Base-by-base conservation (phyloP, 371 early-diverging fungal genomes). In the Rhizopus arrhizus region DNA sequence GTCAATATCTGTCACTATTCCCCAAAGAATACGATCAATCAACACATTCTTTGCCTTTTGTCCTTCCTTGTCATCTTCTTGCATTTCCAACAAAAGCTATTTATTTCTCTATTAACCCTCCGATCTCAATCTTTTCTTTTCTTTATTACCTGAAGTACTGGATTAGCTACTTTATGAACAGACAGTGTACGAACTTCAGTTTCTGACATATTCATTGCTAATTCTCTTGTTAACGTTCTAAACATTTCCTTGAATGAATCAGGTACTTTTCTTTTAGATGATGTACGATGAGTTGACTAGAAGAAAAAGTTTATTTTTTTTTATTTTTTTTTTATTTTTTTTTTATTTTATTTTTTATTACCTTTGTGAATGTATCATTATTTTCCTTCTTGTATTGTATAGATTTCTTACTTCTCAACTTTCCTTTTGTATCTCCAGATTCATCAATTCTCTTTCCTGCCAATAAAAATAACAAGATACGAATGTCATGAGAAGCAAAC, bases 401-500 rank as follows among this genome's bases (percentile, higher is more conserved):
- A 0, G 86, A 86, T 42, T 82, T 84, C 57, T 87, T 87, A 68
- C 85, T 85, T 61, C 85, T 74, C 41, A 89, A 67, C 42, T 66
- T 72, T 15, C 82, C 80, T 66, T 81, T 80, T 15, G 74, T 67
- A 33, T 78, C 80, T 7, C 73, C 70, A 32, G 78, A 75, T 40
- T 89, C 86, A 56, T 85, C 83, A 28, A 85, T 66, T 12, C 83
- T 76, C 35, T 82, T 82, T 29, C 93, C 93, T 16, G 89, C 82
- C 35, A 91, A 72, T 6, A 92, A 80, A 55, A 79, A 78, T 13
- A 92, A 67, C 28, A 91, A 65, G 10, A 87, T 81, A 55, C 91
- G 85, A 46, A 92, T 78, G 28, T 88, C 77, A 56, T 91, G 91
- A 13, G 92, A 90, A 10, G 86, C 93, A 70, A 89, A 91, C 6